Evolutionary conservation across 2,329 filamentous ascomycete species (phyloP).

Genomic region (Diplodia sapinea): DNA sequence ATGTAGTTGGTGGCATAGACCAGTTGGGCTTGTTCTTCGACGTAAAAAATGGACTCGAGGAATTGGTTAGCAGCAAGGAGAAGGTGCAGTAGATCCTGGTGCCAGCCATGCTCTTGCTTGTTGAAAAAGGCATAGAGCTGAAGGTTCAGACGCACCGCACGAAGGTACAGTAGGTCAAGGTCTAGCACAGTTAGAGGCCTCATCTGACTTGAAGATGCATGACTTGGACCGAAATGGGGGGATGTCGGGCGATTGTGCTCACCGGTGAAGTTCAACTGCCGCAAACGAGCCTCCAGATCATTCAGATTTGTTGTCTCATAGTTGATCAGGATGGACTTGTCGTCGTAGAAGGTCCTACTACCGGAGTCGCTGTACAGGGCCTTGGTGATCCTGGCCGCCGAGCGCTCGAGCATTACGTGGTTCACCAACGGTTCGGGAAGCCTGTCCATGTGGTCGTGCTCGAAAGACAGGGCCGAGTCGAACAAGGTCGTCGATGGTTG

Average conservation of each 20-base stretch:
- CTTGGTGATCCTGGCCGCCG: constrained; percentile 31
- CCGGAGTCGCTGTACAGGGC: constrained; percentile 31
- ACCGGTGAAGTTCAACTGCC: constrained; percentile 31
- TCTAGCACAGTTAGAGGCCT: constrained; percentile 40
- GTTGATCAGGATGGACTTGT: constrained; percentile 32
- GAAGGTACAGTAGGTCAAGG: constrained; percentile 66
- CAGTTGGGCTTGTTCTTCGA: constrained; percentile 63
- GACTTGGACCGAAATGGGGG: constrained; percentile 7
- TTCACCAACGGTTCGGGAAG: constrained; percentile 27
- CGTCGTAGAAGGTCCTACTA: constrained; percentile 30
- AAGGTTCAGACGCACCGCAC: constrained; percentile 75
- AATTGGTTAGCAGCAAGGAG: constrained; percentile 75
- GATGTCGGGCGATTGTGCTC: constrained; percentile 13
- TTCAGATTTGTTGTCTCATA: constrained; percentile 32
- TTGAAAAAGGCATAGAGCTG: constrained; percentile 83
- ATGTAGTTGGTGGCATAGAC: constrained; percentile 76
- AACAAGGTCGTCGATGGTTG: constrained; percentile 80
- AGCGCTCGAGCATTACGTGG: constrained; percentile 32
- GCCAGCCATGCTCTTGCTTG: constrained; percentile 49
- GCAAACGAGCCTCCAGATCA: constrained; percentile 31
- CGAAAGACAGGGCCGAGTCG: constrained; percentile 69
- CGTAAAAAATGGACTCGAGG: constrained; percentile 63
- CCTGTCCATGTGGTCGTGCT: constrained; percentile 45
- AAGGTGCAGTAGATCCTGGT: constrained; percentile 73
- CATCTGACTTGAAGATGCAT: constrained; percentile 9